Evolutionary conservation across 2,329 filamentous ascomycete species (phyloP).

Genomic region (Myriosclerotinia curreyana): DNA sequence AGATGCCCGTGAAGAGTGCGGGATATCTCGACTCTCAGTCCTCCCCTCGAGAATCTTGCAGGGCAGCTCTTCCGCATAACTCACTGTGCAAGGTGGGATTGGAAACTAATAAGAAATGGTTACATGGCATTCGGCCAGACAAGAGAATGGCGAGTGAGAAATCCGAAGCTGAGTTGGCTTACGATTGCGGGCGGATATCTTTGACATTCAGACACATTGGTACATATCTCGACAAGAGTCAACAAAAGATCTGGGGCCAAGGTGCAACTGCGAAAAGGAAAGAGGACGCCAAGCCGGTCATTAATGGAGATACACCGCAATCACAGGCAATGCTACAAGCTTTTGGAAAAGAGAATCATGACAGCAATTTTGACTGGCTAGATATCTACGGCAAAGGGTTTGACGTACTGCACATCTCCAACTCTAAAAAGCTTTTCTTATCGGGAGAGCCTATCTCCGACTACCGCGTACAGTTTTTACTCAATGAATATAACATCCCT

Average conservation of each 20-base stretch:
- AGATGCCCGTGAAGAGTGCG: constrained; percentile 54
- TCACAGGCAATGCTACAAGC: constrained; percentile 68
- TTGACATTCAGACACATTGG: constrained; percentile 88
- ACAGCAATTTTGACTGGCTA: constrained; percentile 70
- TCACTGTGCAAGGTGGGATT: constrained; percentile 82
- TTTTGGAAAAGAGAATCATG: constrained; percentile 83
- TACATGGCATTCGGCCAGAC: constrained; percentile 89
- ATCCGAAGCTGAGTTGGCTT: constrained; percentile 65
- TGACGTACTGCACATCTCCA: constrained; percentile 69
- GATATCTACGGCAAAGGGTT: constrained; percentile 74
- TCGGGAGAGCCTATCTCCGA: constrained; percentile 50
- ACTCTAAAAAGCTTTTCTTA: constrained; percentile 45
- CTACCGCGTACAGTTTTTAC: constrained; percentile 49
- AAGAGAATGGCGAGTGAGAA: constrained; percentile 70
- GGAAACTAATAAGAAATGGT: constrained; percentile 78
- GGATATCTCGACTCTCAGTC: constrained; percentile 28
- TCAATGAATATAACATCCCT: constrained; percentile 48
- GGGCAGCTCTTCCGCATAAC: constrained; percentile 78
- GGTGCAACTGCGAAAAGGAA: constrained; percentile 70
- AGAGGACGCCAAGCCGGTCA: constrained; percentile 57
- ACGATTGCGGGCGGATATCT: constrained; percentile 75
- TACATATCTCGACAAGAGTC: constrained; percentile 71
- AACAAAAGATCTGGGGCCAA: constrained; percentile 81
- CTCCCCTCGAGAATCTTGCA: constrained; percentile 44
- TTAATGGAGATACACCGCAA: constrained; percentile 66